These are phyloP conservation scores for Fusarium phyllophilum DNA, from an alignment of 2,329 filamentous ascomycete genomes.

Conservation along the genomic window DNA sequence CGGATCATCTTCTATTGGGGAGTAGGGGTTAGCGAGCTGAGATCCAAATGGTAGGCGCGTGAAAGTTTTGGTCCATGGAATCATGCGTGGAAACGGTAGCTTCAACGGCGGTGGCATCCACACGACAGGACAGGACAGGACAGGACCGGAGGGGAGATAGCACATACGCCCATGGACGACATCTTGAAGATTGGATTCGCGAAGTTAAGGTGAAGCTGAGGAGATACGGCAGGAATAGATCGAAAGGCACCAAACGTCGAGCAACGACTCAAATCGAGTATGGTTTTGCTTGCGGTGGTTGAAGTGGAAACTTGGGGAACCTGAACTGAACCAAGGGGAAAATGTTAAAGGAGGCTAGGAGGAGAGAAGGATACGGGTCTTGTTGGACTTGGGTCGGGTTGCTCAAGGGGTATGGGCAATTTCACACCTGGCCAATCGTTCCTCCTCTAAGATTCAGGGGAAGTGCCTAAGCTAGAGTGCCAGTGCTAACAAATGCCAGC, in stretches of 20 bases:
- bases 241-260: slow-evolving; percentile 35
- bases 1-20: slow-evolving; percentile 86
- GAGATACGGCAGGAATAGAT: slow-evolving; percentile 32
- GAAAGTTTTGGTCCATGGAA: slow-evolving; percentile 20
- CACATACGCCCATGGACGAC: slow-evolving; percentile 50
- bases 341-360: slow-evolving; percentile 47
- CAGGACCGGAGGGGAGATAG: slow-evolving; percentile 8
- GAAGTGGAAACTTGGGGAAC: slow-evolving; percentile 43
- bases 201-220: slow-evolving; percentile 28
- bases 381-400: slow-evolving; percentile 38
- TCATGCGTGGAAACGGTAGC: slow-evolving; percentile 36
- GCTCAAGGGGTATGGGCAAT: slow-evolving; percentile 46
- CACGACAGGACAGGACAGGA: slow-evolving; percentile 18
- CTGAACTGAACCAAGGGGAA: slow-evolving; percentile 44
- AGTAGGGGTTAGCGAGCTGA: slow-evolving; percentile 43
- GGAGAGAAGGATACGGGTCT: slow-evolving; percentile 43
- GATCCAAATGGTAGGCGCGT: slow-evolving; percentile 24
- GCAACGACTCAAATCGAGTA: slow-evolving; percentile 39
- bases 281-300: slow-evolving; percentile 45
- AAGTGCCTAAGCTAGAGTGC: slow-evolving; percentile 32
- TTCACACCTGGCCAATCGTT: slow-evolving; percentile 48
- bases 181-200: slow-evolving; percentile 41
- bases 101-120: slow-evolving; percentile 34
- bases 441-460: slow-evolving; percentile 46
- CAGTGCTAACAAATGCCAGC: slow-evolving; percentile 19